Conservation (phyloP, 2,329 filamentous ascomycete genomes). For the Exophiala alcalophila region DNA sequence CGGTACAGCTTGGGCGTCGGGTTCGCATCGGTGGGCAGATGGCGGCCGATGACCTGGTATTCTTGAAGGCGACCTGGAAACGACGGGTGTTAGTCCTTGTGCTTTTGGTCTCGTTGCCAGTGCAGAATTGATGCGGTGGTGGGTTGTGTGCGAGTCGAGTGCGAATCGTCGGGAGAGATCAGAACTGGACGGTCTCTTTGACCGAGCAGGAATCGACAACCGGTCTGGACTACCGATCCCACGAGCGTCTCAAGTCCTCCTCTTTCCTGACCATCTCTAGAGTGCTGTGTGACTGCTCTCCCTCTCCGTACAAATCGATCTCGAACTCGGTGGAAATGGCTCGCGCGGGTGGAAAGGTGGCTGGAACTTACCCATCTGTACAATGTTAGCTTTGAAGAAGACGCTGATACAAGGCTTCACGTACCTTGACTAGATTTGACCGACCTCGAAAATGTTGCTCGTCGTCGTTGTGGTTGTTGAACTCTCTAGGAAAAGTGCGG, state of each 20-base stretch:
- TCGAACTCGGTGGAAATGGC: neutral
- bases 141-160: too few species aligned
- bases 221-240: too few species aligned
- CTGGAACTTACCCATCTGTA: constrained; percentile 61
- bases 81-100: constrained; percentile 13
- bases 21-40: constrained; percentile 96
- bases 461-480: constrained; percentile 35
- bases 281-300: neutral
- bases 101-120: too few species aligned
- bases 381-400: constrained; percentile 30
- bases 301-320: too few species aligned
- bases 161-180: too few species aligned
- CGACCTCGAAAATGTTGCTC: constrained; percentile 35
- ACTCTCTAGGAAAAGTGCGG: constrained; percentile 11
- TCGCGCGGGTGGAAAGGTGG: constrained; percentile 12
- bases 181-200: too few species aligned
- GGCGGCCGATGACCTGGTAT: constrained; percentile 99
- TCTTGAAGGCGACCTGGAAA: constrained; percentile 92
- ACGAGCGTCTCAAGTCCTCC: too few species aligned
- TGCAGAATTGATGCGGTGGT: too few species aligned
- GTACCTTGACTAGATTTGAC: constrained; percentile 48
- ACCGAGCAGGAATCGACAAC: too few species aligned
- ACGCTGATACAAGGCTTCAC: constrained; percentile 28
- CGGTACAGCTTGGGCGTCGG: constrained; percentile 98
- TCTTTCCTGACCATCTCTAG: neutral